phyloP scores from a whole-genome alignment of 169 alveolate genomes.

The Plasmodium vinckei region DNA sequence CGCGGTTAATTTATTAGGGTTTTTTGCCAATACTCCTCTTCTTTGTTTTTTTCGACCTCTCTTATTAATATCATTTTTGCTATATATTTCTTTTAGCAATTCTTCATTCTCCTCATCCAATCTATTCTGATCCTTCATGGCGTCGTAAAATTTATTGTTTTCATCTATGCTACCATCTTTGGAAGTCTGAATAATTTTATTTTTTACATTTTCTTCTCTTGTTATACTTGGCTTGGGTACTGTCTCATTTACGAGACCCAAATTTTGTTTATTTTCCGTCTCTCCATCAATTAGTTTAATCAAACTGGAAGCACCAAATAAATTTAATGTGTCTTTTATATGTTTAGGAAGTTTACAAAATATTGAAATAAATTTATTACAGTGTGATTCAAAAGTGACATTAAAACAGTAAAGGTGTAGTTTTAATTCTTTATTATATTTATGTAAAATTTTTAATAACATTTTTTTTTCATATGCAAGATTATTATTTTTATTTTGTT shows the following conservation, averaged over 20 bases:
- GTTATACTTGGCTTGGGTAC: neutral
- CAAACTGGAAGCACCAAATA: conserved; percentile 39
- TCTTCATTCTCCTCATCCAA: conserved; percentile 21
- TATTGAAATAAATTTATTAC: conserved; percentile 21
- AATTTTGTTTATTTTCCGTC: neutral
- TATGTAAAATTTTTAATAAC: conserved; percentile 14
- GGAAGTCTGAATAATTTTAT: neutral
- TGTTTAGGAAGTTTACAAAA: conserved; percentile 19
- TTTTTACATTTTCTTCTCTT: neutral
- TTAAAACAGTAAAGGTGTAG: conserved; percentile 39
- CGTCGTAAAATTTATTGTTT: neutral
- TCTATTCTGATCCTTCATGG: conserved; percentile 7
- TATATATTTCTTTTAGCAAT: conserved; percentile 35
- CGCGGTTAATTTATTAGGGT: conserved; percentile 4
- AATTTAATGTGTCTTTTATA: conserved; percentile 33
- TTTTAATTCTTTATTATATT: neutral
- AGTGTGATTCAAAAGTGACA: conserved; percentile 49
- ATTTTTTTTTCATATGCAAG: neutral
- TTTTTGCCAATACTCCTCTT: conserved; percentile 37
- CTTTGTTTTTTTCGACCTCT: conserved; percentile 5
- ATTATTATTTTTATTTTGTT: neutral
- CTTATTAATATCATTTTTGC: conserved; percentile 7
- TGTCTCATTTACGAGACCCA: neutral
- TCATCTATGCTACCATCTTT: neutral
- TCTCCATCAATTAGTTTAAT: neutral